Base-by-base conservation (phyloP, 805 yeast species). In the Metschnikowia picachoensis region DNA sequence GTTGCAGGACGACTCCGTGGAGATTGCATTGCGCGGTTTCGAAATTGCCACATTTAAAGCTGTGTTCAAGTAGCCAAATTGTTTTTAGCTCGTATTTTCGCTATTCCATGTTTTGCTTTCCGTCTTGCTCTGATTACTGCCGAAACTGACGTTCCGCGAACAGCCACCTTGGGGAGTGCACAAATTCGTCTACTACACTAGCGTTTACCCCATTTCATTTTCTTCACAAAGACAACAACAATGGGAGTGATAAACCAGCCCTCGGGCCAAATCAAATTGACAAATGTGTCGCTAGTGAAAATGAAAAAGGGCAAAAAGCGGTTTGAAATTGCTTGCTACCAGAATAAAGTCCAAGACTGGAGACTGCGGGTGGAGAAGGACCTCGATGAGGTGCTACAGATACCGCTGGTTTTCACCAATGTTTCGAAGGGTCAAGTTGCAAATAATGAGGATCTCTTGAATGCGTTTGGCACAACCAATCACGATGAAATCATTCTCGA, bases 371-470 rank as follows among this genome's bases (percentile, higher is more conserved):
- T 87, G 7, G 99, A 94, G 60, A 92, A 88, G 56, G 97, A 94
- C 62, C 64, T 94, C 8, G 98, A 94, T 68, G 99, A 94, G 61
- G 99, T 94, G 2, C 72, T 94, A 32, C 99, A 94, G 64, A 89
- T 94, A 43, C 96, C 90, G n/a, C 96, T 87, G 64, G 95, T 94
- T 1, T 94, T 94, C 59, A 63, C 81, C 31, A 94, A 94, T 60
- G 98, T 91, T 0, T 88, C 96, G 13, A 94, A 94, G 60, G 99
- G 99, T 2, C 89, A 82, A 51, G 91, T 87, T 1, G 98, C 98
- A 3, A 82, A 91, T 14, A 80, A 86, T 55, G 96, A 88, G 9
- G 97, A 92, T 48, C 70, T 94, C 17, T 69, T 76, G 52, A 76
- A 80, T 45, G 74, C 84, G 1, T 92, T 94, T 62, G 90, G 86